Evolutionary conservation across 2,329 filamentous ascomycete genomes (phyloP).

Genomic region (Trichoderma breve): DNA sequence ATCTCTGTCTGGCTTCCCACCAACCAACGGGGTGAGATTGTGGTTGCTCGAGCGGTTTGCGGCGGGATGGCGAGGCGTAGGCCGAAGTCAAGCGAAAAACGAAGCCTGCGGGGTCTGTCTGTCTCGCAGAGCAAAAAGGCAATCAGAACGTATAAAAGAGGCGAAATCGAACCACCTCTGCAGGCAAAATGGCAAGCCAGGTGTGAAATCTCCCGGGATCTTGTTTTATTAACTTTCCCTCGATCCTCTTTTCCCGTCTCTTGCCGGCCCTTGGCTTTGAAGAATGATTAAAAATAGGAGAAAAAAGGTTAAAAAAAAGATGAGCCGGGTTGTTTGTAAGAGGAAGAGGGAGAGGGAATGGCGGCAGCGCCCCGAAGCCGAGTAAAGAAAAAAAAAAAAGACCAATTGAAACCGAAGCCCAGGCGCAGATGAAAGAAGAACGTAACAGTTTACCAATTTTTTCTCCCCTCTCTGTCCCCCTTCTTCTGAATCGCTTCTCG

Average conservation of each 20-base stretch:
- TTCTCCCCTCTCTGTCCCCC: background rate
- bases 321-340: background rate
- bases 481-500: background rate
- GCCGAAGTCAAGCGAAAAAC: conserved; percentile 23
- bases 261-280: background rate
- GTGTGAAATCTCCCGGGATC: background rate
- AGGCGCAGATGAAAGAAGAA: conserved; percentile 6
- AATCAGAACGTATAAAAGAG: conserved; percentile 2
- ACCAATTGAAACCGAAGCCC: conserved; percentile 12
- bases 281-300: background rate
- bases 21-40: conserved; percentile 5
- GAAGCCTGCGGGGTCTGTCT: conserved; percentile 7
- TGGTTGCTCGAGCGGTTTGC: conserved; percentile 33
- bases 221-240: background rate
- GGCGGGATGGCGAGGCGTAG: conserved; percentile 33
- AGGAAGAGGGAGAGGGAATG: background rate
- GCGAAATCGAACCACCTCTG: background rate
- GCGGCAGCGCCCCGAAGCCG: background rate
- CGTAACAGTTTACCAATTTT: conserved; percentile 11
- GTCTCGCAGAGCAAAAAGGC: conserved; percentile 5
- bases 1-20: background rate
- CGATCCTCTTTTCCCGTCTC: background rate
- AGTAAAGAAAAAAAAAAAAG: background rate
- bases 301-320: background rate
- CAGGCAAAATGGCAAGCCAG: background rate